Evolutionary conservation across 2,329 filamentous ascomycete species (phyloP).

Genomic region (Pyrenophora seminiperda): DNA sequence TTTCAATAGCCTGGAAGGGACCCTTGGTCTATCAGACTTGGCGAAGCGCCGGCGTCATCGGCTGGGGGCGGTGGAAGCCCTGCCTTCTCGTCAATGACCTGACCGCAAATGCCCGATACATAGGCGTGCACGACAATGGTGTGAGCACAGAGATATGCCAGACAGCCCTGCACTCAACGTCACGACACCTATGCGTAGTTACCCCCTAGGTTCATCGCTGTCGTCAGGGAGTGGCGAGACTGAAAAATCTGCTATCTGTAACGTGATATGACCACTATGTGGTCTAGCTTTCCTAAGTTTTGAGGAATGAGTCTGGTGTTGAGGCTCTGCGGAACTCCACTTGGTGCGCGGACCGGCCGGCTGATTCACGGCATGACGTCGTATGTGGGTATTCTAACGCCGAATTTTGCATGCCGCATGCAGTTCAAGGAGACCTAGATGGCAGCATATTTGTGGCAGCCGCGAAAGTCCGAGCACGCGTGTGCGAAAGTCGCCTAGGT

Average conservation of each 20-base stretch:
- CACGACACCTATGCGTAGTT: slow-evolving; percentile 1
- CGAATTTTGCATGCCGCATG: slow-evolving; percentile 10
- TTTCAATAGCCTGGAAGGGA: slow-evolving; percentile 1
- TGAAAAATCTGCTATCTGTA: slow-evolving; percentile 13
- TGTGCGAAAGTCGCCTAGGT: background rate
- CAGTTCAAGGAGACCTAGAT: background rate
- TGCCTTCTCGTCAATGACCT: slow-evolving; percentile 3
- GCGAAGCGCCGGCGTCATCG: slow-evolving; percentile 11
- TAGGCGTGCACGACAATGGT: slow-evolving; percentile 1
- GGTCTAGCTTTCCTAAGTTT: slow-evolving; percentile 14
- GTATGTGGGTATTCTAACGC: slow-evolving; percentile 8
- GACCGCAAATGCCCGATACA: slow-evolving; percentile 18
- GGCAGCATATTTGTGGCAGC: slow-evolving; percentile 1
- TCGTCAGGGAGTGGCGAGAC: slow-evolving; percentile 2
- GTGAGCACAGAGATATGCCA: background rate
- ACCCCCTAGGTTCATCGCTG: background rate
- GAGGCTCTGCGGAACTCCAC: slow-evolving; percentile 30
- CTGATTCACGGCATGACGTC: slow-evolving; percentile 14
- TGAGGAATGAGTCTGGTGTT: slow-evolving; percentile 21
- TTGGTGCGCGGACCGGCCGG: slow-evolving; percentile 13
- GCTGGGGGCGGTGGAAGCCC: slow-evolving; percentile 4
- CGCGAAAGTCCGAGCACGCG: slow-evolving; percentile 10
- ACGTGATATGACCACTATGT: slow-evolving; percentile 11
- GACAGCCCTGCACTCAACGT: slow-evolving; percentile 6
- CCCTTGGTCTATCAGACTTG: slow-evolving; percentile 1